These are phyloP conservation scores for Erodium trifolium DNA, from an alignment of 441 rosid genomes.

Conservation along the genomic window DNA sequence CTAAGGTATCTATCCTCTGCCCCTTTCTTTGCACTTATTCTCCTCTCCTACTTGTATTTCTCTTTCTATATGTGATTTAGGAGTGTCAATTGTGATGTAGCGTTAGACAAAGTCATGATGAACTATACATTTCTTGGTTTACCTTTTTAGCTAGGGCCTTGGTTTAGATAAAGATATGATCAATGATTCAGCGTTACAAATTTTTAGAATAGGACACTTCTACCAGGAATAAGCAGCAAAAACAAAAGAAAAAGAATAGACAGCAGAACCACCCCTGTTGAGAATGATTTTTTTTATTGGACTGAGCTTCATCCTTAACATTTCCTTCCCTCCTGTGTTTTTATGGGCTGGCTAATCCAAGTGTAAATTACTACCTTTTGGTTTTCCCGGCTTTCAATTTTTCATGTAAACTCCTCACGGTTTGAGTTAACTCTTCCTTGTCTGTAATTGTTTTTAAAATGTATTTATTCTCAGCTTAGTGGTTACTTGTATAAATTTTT, in stretches of 20 bases:
- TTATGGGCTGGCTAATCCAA: neutral
- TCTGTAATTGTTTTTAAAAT: neutral
- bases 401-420: neutral
- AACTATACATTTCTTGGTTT: neutral
- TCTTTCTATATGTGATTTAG: no score
- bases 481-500: neutral
- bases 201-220: neutral
- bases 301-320: neutral
- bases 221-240: neutral
- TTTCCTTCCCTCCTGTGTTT: neutral
- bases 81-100: no score
- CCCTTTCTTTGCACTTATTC: no score
- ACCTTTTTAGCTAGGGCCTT: neutral
- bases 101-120: neutral
- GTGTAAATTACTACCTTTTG: no score
- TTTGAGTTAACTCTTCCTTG: neutral
- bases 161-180: neutral
- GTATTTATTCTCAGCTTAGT: neutral
- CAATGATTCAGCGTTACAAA: neutral
- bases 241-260: neutral
- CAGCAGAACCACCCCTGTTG: neutral
- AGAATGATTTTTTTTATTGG: neutral
- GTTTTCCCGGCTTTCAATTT: neutral
- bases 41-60: no score
- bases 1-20: conserved; percentile 31